These are phyloP conservation scores for Globisporangium nunn DNA, from an alignment of 352 stramenopile species.

Conservation along the genomic window DNA sequence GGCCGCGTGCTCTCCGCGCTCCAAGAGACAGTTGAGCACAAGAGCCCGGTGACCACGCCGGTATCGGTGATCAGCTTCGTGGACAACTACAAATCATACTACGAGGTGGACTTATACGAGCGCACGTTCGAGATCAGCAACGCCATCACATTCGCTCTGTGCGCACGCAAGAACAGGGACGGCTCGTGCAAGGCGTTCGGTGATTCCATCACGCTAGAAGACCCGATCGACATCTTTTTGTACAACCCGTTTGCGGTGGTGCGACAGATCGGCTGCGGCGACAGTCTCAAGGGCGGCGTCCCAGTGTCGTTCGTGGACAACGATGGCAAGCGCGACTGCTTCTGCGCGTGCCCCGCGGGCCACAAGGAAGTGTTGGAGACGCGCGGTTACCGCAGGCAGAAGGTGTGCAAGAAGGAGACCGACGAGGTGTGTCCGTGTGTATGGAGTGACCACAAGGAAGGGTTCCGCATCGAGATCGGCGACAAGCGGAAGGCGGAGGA, in stretches of 20 bases:
- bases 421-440: slow-evolving; percentile 32
- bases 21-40: not conserved
- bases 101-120: slow-evolving; percentile 11
- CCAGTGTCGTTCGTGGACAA: slow-evolving; percentile 39
- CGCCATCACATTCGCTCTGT: slow-evolving; percentile 17
- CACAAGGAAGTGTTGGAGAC: slow-evolving; percentile 16
- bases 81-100: slow-evolving; percentile 8
- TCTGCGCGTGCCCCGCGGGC: slow-evolving; percentile 42
- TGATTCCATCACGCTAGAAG: slow-evolving; percentile 26
- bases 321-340: slow-evolving; percentile 35
- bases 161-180: slow-evolving; percentile 7
- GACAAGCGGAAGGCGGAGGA: slow-evolving; percentile 10
- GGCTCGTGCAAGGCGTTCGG: slow-evolving; percentile 19
- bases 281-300: slow-evolving; percentile 25
- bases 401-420: slow-evolving; percentile 20
- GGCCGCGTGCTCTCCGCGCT: slow-evolving; percentile 6
- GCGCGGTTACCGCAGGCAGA: slow-evolving; percentile 4
- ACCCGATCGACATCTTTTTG: slow-evolving; percentile 43
- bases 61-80: slow-evolving; percentile 13
- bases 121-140: slow-evolving; percentile 7
- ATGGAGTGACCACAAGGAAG: slow-evolving; percentile 26
- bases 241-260: slow-evolving; percentile 54
- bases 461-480: slow-evolving; percentile 11
- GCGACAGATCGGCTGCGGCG: slow-evolving; percentile 26
- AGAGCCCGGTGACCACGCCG: not conserved